Evolutionary conservation across 1,139 yeast genomes (phyloP).

Genomic region (Blastobotrys ciferrii): DNA sequence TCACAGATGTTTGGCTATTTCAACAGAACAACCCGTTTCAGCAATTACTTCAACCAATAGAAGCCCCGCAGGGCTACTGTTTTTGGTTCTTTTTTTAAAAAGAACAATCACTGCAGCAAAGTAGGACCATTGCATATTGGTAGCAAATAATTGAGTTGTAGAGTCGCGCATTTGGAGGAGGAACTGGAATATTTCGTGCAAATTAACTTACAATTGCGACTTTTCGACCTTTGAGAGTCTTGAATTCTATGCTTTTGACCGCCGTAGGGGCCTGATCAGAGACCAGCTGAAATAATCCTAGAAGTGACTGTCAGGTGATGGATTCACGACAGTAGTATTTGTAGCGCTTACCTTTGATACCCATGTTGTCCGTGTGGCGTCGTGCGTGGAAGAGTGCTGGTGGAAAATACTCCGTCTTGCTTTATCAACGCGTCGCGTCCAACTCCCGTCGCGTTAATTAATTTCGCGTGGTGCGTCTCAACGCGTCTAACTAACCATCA

Average conservation of each 20-base stretch:
- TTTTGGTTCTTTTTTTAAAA: neutral
- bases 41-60: no score
- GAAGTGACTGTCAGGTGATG: slow-evolving; percentile 4
- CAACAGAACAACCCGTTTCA: no score
- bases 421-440: slow-evolving; percentile 5
- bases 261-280: slow-evolving; percentile 89
- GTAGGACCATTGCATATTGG: no score
- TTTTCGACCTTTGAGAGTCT: slow-evolving; percentile 85
- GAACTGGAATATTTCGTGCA: no score
- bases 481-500: no score
- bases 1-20: no score
- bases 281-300: slow-evolving; percentile 72
- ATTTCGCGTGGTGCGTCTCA: no score
- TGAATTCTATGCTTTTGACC: slow-evolving; percentile 73
- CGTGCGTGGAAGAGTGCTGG: neutral
- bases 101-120: no score
- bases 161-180: no score
- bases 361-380: slow-evolving; percentile 47
- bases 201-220: slow-evolving; percentile 82
- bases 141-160: no score
- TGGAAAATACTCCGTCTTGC: neutral
- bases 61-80: neutral
- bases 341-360: slow-evolving; percentile 71
- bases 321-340: no score
- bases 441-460: no score